Percentiles rank a stretch among this genome's conserved stretches.
These are phyloP conservation scores for Colletotrichum liriopes DNA, from an alignment of 2,329 filamentous ascomycete species.

Conservation along the genomic window DNA sequence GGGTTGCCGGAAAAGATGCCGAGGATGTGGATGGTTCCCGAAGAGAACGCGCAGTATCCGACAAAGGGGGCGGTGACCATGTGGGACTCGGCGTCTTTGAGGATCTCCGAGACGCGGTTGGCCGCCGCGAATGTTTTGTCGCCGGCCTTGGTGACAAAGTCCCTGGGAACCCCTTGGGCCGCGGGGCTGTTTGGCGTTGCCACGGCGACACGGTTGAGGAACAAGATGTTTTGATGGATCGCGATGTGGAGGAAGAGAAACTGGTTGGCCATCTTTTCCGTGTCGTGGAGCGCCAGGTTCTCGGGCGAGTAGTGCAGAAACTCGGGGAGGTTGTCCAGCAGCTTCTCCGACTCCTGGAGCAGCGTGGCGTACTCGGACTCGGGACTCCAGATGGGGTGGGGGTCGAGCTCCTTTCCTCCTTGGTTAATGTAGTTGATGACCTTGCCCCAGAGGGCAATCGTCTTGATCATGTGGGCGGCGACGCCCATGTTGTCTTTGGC, in stretches of 20 bases:
- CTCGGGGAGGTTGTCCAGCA: constrained; percentile 79
- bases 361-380: constrained; percentile 84
- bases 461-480: constrained; percentile 88
- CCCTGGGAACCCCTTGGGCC: constrained; percentile 79
- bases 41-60: constrained; percentile 94
- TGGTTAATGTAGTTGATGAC: constrained; percentile 93
- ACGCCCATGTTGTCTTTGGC: constrained; percentile 92
- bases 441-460: constrained; percentile 90
- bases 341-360: constrained; percentile 78
- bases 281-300: constrained; percentile 88
- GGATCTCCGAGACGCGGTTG: constrained; percentile 86
- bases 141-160: constrained; percentile 83
- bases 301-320: constrained; percentile 82
- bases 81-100: constrained; percentile 85
- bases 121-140: constrained; percentile 86
- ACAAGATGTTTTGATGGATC: constrained; percentile 90
- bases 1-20: constrained; percentile 91
- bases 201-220: constrained; percentile 90
- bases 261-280: constrained; percentile 89
- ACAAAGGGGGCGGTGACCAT: constrained; percentile 92
- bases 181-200: constrained; percentile 77
- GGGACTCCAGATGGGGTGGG: constrained; percentile 84
- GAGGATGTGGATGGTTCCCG: constrained; percentile 94
- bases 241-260: constrained; percentile 94
- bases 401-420: constrained; percentile 85